A percentile compares a stretch with the other conserved stretches of the same genome.
Evolutionary conservation across 495 filamentous ascomycete species (phyloP).

Genomic region (Talaromyces ruber): DNA sequence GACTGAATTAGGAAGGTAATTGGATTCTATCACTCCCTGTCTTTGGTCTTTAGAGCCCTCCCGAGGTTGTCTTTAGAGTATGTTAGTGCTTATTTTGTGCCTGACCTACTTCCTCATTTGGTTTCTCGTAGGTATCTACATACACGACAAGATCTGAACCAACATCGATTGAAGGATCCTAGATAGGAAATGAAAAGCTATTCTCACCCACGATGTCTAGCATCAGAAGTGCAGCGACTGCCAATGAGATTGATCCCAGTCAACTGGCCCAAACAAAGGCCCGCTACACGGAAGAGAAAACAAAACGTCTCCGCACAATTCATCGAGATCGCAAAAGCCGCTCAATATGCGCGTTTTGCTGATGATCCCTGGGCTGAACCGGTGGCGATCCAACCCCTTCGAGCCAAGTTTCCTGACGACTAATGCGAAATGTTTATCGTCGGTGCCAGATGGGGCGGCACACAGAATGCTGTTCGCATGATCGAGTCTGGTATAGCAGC

Average conservation of each 20-base stretch:
- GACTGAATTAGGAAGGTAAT: not conserved
- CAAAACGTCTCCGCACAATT: not conserved
- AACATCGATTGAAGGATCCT: no score
- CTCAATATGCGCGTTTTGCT: not conserved
- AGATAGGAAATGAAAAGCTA: no score
- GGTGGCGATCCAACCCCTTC: not conserved
- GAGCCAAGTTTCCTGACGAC: not conserved
- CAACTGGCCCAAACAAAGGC: not conserved
- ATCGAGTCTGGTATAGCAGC: slow-evolving; percentile 32
- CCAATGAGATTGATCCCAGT: not conserved
- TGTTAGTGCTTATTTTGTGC: no score
- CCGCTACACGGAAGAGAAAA: not conserved
- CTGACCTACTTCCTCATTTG: no score
- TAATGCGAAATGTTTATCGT: slow-evolving; percentile 23
- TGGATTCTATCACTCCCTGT: not conserved
- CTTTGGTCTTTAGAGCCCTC: no score
- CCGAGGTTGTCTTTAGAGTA: not conserved
- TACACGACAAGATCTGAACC: no score
- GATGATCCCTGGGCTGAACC: not conserved
- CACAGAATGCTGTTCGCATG: slow-evolving; percentile 40
- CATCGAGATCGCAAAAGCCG: not conserved
- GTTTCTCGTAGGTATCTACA: no score
- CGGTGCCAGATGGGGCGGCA: slow-evolving; percentile 44
- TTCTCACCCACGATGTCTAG: no score
- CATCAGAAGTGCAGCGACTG: not conserved